phyloP scores from a whole-genome alignment of 2,329 filamentous ascomycete species.

The Cladosporium halotolerans region DNA sequence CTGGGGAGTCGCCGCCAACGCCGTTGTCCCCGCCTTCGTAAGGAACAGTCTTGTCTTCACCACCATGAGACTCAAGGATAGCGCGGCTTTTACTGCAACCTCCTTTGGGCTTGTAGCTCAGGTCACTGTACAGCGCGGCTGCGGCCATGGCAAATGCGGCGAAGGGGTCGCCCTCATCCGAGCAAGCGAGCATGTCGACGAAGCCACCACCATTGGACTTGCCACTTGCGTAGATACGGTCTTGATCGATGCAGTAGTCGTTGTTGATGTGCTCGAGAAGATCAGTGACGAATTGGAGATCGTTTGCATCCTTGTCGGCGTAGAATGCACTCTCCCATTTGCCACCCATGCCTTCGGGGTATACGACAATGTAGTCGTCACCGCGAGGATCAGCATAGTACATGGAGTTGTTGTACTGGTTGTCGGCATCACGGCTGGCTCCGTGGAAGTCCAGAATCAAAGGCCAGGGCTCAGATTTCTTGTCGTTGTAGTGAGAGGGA shows the following conservation, averaged over 20 bases:
- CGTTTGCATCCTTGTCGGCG: slow-evolving; percentile 33
- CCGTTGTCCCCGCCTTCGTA: slow-evolving; percentile 34
- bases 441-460: slow-evolving; percentile 48
- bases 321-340: slow-evolving; percentile 39
- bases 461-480: slow-evolving; percentile 13
- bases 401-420: slow-evolving; percentile 39
- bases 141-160: slow-evolving; percentile 47
- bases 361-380: slow-evolving; percentile 41
- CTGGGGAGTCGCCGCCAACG: slow-evolving; percentile 22
- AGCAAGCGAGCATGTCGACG: slow-evolving; percentile 43
- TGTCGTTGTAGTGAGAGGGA: slow-evolving; percentile 19
- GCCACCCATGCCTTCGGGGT: slow-evolving; percentile 36
- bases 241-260: slow-evolving; percentile 41
- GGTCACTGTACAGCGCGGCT: slow-evolving; percentile 41
- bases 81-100: slow-evolving; percentile 30
- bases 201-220: slow-evolving; percentile 52
- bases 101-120: slow-evolving; percentile 11
- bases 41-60: slow-evolving; percentile 35
- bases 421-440: slow-evolving; percentile 30
- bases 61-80: slow-evolving; percentile 42
- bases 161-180: slow-evolving; percentile 35
- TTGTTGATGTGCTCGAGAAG: slow-evolving; percentile 37
- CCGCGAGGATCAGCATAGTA: slow-evolving; percentile 42
- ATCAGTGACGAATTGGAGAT: slow-evolving; percentile 42
- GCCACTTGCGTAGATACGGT: slow-evolving; percentile 42